Base-by-base conservation (phyloP, 108 stramenopile genomes). In the Cylindrotheca fusiformis region DNA sequence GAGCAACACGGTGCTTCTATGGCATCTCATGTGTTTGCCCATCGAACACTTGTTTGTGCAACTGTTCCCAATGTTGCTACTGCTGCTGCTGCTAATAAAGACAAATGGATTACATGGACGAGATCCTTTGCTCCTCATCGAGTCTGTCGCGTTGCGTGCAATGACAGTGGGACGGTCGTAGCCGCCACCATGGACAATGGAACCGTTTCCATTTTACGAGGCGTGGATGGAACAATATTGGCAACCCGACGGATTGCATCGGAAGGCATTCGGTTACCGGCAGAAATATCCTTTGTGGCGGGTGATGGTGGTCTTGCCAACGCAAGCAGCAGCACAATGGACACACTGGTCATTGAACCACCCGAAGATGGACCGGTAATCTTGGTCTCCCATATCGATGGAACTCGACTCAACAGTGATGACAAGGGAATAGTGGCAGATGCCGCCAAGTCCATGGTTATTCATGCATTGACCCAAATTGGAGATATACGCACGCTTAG, bases 371-470 rank as follows among this genome's bases (percentile, higher is more conserved):
- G 56, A 8, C 69, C 68, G 4, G 50, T 81, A 41, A 60, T 84
- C 44, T 51, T 87, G n/a, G 84, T 88, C 23, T 85, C 81, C 22
- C 80, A 83, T 32, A 88, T 88, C 60, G 72, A 85, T 36, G 87
- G 87, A 0, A 48, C 54, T 24, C 33, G 62, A n/a, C 69, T 88
- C 28, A 88, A 88, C 63, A 65, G 52, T 25, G 56, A 53, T 26
- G 55, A 73, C 4, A 61, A 81, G 46, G 64, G 48, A 17, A 55
- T 58, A 8, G 73, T 84, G 5, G 48, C 71, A 22, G 68, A 77
- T 48, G 87, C 81, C 24, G 78, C 77, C 0, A 32, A 54, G 27
- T 67, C 53, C 12, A 88, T 88, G 81, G 63, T 63, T 10, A 79
- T 88, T 46, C 67, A 83, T 69, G 72, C 75, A 30, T 24, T 63